Evolutionary conservation across 78 protist species (phyloP).

Genomic region (Planoprotostelium fungivorum): DNA sequence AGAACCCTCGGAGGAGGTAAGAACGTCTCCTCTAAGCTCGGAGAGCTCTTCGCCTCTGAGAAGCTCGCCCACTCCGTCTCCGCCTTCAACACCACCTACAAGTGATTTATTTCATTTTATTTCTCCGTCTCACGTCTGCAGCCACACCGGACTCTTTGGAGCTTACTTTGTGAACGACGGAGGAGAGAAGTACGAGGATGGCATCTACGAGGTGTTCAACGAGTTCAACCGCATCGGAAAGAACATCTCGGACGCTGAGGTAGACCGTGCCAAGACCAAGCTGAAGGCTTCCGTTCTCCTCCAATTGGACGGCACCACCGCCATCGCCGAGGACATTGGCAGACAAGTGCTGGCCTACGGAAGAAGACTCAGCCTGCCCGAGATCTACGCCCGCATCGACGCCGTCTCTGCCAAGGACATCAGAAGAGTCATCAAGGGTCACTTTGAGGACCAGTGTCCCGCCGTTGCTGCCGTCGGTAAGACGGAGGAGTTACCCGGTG

Average conservation of each 20-base stretch:
- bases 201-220: slow-evolving; percentile 29
- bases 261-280: slow-evolving; percentile 72
- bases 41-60: slow-evolving; percentile 59
- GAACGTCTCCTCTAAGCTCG: slow-evolving; percentile 56
- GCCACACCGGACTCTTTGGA: slow-evolving; percentile 95
- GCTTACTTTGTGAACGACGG: slow-evolving; percentile 56
- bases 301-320: slow-evolving; percentile 63
- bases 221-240: slow-evolving; percentile 63
- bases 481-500: slow-evolving; percentile 36
- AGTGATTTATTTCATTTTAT: not conserved
- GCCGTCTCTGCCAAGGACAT: slow-evolving; percentile 67
- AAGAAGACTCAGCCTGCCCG: slow-evolving; percentile 71
- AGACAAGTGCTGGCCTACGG: slow-evolving; percentile 83
- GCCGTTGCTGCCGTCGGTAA: slow-evolving; percentile 72
- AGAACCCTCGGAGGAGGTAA: slow-evolving; percentile 50
- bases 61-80: slow-evolving; percentile 51
- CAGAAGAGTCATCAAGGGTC: slow-evolving; percentile 21
- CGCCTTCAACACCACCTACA: slow-evolving; percentile 88
- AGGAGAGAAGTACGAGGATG: slow-evolving; percentile 47
- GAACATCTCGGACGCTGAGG: slow-evolving; percentile 53
- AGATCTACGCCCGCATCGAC: slow-evolving; percentile 66
- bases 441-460: slow-evolving; percentile 58
- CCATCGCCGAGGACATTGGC: slow-evolving; percentile 84
- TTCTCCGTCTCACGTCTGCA: too few species aligned
- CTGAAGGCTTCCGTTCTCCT: slow-evolving; percentile 53